These are phyloP conservation scores for Xenoacremonium recifei DNA, from an alignment of 2,329 filamentous ascomycete genomes.

Conservation along the genomic window DNA sequence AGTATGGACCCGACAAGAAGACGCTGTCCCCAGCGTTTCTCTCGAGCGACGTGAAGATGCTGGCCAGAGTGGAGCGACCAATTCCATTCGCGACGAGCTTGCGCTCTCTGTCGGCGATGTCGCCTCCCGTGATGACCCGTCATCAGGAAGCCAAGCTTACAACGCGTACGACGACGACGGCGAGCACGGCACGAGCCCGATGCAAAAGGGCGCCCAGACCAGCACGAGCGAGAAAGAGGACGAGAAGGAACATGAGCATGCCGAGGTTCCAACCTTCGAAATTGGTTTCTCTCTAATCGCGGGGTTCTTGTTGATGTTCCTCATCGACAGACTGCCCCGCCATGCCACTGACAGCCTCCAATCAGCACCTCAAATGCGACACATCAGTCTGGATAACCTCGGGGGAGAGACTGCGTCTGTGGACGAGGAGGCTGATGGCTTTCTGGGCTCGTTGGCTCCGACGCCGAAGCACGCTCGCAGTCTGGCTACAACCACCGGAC, in stretches of 20 bases:
- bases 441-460: conserved; percentile 57
- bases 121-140: neutral
- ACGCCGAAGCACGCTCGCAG: conserved; percentile 59
- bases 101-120: neutral
- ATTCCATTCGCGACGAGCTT: conserved; percentile 9
- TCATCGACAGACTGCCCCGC: conserved; percentile 82
- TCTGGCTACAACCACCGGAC: conserved; percentile 82
- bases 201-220: neutral
- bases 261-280: conserved; percentile 64
- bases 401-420: conserved; percentile 50
- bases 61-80: conserved; percentile 8
- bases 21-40: too few relatives aligned
- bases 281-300: conserved; percentile 84
- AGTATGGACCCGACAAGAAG: conserved; percentile 5
- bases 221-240: conserved; percentile 12
- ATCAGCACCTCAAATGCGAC: conserved; percentile 66
- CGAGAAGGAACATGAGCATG: conserved; percentile 33
- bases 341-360: conserved; percentile 67
- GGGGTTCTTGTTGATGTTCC: conserved; percentile 95
- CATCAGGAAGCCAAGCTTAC: neutral
- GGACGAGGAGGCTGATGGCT: conserved; percentile 57
- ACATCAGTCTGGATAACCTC: conserved; percentile 86
- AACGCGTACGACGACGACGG: neutral
- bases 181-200: neutral
- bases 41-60: too few relatives aligned